Evolutionary conservation across 192 early-diverging fungal genomes (phyloP).

Genomic region (Coemansia sp.): DNA sequence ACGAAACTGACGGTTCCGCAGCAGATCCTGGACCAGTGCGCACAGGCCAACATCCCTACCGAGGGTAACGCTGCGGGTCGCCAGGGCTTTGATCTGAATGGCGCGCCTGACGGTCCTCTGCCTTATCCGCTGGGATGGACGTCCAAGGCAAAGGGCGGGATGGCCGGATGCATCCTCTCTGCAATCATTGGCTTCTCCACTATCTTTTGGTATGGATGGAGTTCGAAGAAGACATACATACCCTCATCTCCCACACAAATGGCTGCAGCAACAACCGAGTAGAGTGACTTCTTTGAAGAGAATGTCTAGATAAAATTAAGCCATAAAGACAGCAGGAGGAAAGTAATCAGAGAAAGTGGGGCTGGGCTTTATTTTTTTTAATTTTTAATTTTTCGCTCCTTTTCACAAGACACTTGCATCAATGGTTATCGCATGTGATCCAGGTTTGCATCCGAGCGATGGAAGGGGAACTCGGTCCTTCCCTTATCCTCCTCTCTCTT

Average conservation of each 20-base stretch:
- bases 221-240: constrained; percentile 21
- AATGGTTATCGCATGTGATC: too few relatives aligned
- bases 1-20: constrained; percentile 57
- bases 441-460: too few relatives aligned
- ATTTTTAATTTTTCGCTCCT: too few relatives aligned
- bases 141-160: constrained; percentile 65
- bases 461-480: too few relatives aligned
- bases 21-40: constrained; percentile 65
- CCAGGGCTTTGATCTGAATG: constrained; percentile 62
- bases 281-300: too few relatives aligned
- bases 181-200: constrained; percentile 73
- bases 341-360: too few relatives aligned
- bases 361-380: too few relatives aligned
- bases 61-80: constrained; percentile 77
- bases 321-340: not conserved
- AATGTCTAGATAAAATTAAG: too few relatives aligned
- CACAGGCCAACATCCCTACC: constrained; percentile 56
- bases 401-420: too few relatives aligned
- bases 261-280: not conserved
- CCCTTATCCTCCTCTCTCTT: too few relatives aligned
- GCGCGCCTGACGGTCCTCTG: constrained; percentile 56
- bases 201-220: constrained; percentile 73
- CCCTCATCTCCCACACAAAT: not conserved
- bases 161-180: constrained; percentile 69
- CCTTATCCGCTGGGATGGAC: constrained; percentile 63